Base-by-base conservation (phyloP, 139 green algal species). In the Spirogloea muscicola region DNA sequence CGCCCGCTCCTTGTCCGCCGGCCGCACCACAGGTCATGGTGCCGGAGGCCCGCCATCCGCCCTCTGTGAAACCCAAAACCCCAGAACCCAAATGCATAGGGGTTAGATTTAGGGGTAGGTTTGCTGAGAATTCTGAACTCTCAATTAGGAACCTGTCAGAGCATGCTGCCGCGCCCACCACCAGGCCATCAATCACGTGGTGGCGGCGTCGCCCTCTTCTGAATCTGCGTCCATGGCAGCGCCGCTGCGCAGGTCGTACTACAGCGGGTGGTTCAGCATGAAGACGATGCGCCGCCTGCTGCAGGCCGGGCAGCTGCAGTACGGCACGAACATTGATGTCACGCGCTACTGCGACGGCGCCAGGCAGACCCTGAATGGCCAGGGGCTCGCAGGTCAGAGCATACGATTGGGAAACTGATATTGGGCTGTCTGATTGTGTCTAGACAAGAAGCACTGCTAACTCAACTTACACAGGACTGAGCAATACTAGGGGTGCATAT, bases 251-350 rank as follows among this genome's bases (percentile, higher is more conserved):
- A 79, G 83, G 6, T 68, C 59, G 62, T 82, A 73, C 31, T 75
- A 81, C 44, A 41, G 76, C 10, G 64, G 65, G 13, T 77, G n/a
- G 46, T 49, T 85, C 43, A 64, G 70, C 16, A 81, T 85, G 42
- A 64, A 74, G 39, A 83, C 89, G 63, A 81, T 91, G 10, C 69
- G 86, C 2, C 36, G 34, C 10, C 77, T 87, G 43, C 49, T 88
- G 42, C 52, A 73, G 49, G 52, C 21, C 40, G 58, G 69, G 3
- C 62, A 71, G 42, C 58, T 89, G 48, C 68, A 82, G 65, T 93
- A 87, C 70, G 40, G 61, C n/a, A 73, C 44, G 39, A 88, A 92
- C 68, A 60, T 92, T 6, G 89, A 93, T 58, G 88, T 92, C 10
- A 84, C 74, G 39, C 48, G 37, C 27, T 90, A 86, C 73, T 68